Evolutionary conservation across 1,284 basidiomycete genomes (phyloP).

Genomic region (Malassezia restricta): DNA sequence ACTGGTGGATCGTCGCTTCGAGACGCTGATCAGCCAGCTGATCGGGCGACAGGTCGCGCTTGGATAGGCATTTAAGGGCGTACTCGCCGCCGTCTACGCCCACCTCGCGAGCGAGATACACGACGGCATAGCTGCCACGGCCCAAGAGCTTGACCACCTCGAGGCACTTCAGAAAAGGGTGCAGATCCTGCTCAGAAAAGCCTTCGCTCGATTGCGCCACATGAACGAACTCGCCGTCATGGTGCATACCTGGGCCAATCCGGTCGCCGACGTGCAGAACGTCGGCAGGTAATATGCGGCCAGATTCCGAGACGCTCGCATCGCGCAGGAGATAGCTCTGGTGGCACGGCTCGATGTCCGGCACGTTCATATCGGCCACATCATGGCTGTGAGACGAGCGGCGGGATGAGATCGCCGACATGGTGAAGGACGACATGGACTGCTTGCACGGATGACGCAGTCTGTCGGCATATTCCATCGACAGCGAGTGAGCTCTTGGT

Average conservation of each 20-base stretch:
- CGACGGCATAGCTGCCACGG: conserved; percentile 42
- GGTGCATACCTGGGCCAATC: conserved; percentile 35
- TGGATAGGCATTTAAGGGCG: conserved; percentile 90
- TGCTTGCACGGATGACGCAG: not conserved
- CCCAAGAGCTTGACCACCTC: conserved; percentile 40
- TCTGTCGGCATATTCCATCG: not conserved
- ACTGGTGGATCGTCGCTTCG: conserved; percentile 84
- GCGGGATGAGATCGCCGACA: not conserved
- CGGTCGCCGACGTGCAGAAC: conserved; percentile 37
- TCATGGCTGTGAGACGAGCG: not conserved
- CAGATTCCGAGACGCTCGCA: not conserved
- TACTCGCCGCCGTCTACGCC: conserved; percentile 48
- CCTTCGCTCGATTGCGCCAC: conserved; percentile 35
- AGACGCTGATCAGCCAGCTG: conserved; percentile 40
- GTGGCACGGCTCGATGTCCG: not conserved
- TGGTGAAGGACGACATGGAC: not conserved
- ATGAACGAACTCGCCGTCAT: conserved; percentile 35
- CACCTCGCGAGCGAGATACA: conserved; percentile 42
- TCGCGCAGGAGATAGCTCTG: not conserved
- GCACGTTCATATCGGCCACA: not conserved
- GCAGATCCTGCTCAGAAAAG: conserved; percentile 32
- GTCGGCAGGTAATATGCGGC: conserved; percentile 14
- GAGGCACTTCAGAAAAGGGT: conserved; percentile 25
- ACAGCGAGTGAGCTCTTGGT: not conserved
- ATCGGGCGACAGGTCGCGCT: conserved; percentile 35